Evolutionary conservation across 768 basidiomycete species (phyloP).

Genomic region (Pleurotus giganteus): DNA sequence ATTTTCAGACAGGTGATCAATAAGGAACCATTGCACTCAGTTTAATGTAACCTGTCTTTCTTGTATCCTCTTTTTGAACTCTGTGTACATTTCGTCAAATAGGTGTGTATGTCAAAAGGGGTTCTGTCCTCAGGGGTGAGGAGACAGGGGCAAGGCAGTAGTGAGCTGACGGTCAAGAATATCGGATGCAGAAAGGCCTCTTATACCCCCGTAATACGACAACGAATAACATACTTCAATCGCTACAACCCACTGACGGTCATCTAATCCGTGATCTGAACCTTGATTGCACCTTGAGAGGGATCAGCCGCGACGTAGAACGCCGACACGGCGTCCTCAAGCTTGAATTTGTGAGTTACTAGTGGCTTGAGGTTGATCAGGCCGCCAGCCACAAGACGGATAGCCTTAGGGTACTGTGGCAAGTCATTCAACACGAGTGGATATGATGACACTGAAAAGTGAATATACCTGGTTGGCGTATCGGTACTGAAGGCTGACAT

Average conservation of each 20-base stretch:
- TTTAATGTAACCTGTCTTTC: slow-evolving; percentile 20
- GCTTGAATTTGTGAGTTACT: slow-evolving; percentile 71
- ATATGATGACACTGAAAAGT: neutral
- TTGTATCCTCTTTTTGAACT: too few species aligned
- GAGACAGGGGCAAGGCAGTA: too few species aligned
- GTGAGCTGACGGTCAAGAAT: too few species aligned
- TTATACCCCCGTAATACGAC: too few species aligned
- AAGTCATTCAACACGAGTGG: neutral
- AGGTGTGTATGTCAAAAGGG: too few species aligned
- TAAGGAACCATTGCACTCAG: slow-evolving; percentile 53
- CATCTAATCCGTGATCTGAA: slow-evolving; percentile 61
- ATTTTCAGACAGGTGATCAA: slow-evolving; percentile 57
- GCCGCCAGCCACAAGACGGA: slow-evolving; percentile 74
- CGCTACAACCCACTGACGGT: too few species aligned
- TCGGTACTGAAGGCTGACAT: slow-evolving; percentile 66
- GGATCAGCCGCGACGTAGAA: slow-evolving; percentile 77
- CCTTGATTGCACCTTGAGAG: slow-evolving; percentile 65
- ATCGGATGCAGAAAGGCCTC: too few species aligned
- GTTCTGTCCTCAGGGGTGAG: too few species aligned
- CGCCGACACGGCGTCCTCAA: slow-evolving; percentile 73
- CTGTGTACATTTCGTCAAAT: neutral
- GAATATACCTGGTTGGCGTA: slow-evolving; percentile 57
- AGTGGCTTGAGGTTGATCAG: slow-evolving; percentile 74
- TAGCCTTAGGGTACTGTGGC: slow-evolving; percentile 75
- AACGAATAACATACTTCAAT: too few species aligned